Evolutionary conservation across 305 asterid species (phyloP), one percentile per base, ranked within the genome.

Genomic region (Salvia sclarea): DNA sequence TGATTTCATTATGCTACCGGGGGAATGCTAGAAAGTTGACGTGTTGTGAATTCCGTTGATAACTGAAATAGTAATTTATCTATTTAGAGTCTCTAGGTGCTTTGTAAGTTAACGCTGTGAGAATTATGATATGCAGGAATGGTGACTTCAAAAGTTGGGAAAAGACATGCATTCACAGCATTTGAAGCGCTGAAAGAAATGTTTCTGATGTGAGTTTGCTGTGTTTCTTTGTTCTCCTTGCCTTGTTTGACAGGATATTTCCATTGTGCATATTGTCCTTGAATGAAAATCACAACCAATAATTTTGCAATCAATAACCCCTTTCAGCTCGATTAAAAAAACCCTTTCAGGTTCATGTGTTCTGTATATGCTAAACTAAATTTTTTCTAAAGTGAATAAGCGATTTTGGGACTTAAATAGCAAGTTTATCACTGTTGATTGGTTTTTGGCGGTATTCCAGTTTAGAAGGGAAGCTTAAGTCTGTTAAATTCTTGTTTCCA

Each of bases 101-200:
- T 68, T 30, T 56, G n/a, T 40, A 37, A 50, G 50, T 35, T 66
- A 50, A 71, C 49, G 57, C 47, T 65, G 50, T 69, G 52, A 64
- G 61, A 44, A 77, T 61, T 66, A 40, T 79, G 69, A 53, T 62
- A 4, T 80, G 86, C 88, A 91, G 98, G 97, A 71, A 88, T 94
- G 98, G 97, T 94, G 73, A 84, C 91, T 55, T 84, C 96, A 14
- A 94, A 91, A 84, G 86, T 94, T 58, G 97, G 98, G 61, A 94
- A 94, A 66, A 90, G 96, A 55, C 97, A 94, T 80, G 90, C 97
- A 16, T 82, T 94, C 78, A 72, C 93, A 8, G 96, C 96, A 62
- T 89, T 88, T 85, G 97, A 87, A 72, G 92, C 92, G 24, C 76
- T 94, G 76, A 89, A 89, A 82, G 98, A 94, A 79, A 86, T 87